Percentiles rank a stretch among this genome's conserved stretches.
Conservation (phyloP, 352 stramenopile species). For the Phytophthora cactorum region DNA sequence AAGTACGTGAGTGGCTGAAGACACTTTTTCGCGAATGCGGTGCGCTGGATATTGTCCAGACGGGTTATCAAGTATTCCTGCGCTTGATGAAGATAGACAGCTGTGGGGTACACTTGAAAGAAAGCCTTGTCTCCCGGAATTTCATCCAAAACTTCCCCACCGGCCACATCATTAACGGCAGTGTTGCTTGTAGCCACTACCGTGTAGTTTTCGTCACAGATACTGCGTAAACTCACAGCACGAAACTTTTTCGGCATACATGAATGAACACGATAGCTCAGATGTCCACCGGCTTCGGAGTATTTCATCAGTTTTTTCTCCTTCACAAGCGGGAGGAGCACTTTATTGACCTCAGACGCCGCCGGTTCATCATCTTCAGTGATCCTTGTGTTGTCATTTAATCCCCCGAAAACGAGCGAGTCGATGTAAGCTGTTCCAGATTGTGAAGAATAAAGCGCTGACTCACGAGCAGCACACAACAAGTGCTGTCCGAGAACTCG, state of each 20-base stretch:
- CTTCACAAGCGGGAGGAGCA: slow-evolving; percentile 38
- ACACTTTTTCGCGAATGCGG: slow-evolving; percentile 77
- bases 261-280: slow-evolving; percentile 61
- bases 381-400: background rate
- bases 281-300: slow-evolving; percentile 37
- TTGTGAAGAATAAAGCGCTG: slow-evolving; percentile 78
- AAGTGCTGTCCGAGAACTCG: slow-evolving; percentile 93
- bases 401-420: slow-evolving; percentile 59
- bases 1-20: slow-evolving; percentile 84
- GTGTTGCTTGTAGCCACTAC: slow-evolving; percentile 68
- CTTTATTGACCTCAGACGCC: slow-evolving; percentile 14
- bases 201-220: slow-evolving; percentile 68
- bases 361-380: background rate
- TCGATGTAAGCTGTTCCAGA: slow-evolving; percentile 73
- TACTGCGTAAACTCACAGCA: slow-evolving; percentile 68
- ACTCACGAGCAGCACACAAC: slow-evolving; percentile 94
- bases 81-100: slow-evolving; percentile 92
- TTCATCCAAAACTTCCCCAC: slow-evolving; percentile 75
- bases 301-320: slow-evolving; percentile 54
- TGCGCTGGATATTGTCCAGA: slow-evolving; percentile 72
- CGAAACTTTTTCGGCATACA: slow-evolving; percentile 66
- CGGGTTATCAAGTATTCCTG: slow-evolving; percentile 91
- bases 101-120: slow-evolving; percentile 92
- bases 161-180: slow-evolving; percentile 32
- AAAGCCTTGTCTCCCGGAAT: slow-evolving; percentile 89